Conservation (phyloP, 1,139 yeast species). For the Geotrichum bryndzae region DNA sequence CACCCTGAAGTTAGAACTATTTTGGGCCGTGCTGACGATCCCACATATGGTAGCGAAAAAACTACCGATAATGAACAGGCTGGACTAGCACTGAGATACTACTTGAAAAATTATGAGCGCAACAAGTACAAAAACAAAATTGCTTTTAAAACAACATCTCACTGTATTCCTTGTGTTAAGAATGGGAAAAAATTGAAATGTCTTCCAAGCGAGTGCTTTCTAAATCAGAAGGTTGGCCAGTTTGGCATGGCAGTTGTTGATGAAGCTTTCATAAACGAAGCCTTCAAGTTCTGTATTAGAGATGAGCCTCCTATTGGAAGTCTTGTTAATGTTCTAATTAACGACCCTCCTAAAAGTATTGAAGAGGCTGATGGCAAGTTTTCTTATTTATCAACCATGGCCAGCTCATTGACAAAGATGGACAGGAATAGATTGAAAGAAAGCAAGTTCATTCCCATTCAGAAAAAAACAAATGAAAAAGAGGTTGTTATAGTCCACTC, state of each 20-base stretch:
- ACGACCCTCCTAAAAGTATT: slow-evolving; percentile 26
- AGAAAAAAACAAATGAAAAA: not conserved
- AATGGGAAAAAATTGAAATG: slow-evolving; percentile 18
- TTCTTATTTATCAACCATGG: slow-evolving; percentile 29
- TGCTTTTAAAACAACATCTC: slow-evolving; percentile 16
- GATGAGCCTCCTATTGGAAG: slow-evolving; percentile 27
- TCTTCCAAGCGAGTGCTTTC: slow-evolving; percentile 30
- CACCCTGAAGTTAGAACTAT: slow-evolving; percentile 29
- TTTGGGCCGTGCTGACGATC: slow-evolving; percentile 22
- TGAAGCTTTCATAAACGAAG: slow-evolving; percentile 24
- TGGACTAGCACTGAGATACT: slow-evolving; percentile 27
- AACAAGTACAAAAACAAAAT: slow-evolving; percentile 25
- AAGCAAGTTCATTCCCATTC: slow-evolving; percentile 31
- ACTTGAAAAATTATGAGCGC: slow-evolving; percentile 14
- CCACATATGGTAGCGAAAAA: not conserved
- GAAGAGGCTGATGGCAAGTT: slow-evolving; percentile 29
- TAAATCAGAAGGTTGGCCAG: slow-evolving; percentile 23
- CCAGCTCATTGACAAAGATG: slow-evolving; percentile 22
- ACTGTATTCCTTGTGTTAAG: slow-evolving; percentile 27
- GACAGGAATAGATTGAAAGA: slow-evolving; percentile 23
- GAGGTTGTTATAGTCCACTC: slow-evolving; percentile 3
- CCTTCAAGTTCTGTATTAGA: slow-evolving; percentile 33
- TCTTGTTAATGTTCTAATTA: slow-evolving; percentile 25
- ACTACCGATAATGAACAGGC: slow-evolving; percentile 17
- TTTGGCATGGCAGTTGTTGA: slow-evolving; percentile 35